Percentiles rank a stretch among this genome's conserved stretches.
Conservation (phyloP, 345 rosid species). For the Gynandropsis gynandra region DNA sequence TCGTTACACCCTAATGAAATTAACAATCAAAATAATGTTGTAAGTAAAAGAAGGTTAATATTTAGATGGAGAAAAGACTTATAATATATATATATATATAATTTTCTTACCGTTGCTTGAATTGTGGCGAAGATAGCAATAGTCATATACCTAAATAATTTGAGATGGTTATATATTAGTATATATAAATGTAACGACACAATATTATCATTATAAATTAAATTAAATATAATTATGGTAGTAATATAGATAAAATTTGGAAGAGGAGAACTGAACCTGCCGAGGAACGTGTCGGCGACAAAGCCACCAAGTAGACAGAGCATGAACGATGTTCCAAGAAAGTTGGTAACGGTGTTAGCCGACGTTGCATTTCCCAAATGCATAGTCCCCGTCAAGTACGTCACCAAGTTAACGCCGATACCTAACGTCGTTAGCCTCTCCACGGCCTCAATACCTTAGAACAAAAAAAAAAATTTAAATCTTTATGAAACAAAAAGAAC, state of each 20-base stretch:
- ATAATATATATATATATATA: no score
- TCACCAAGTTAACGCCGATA: slow-evolving; percentile 86
- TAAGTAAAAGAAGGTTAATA: not conserved
- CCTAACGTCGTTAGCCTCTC: slow-evolving; percentile 94
- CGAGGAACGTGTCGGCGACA: slow-evolving; percentile 88
- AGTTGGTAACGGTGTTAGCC: slow-evolving; percentile 86
- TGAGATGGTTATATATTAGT: no score
- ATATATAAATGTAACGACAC: no score
- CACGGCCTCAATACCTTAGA: slow-evolving; percentile 62
- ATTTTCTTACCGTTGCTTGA: slow-evolving; percentile 58
- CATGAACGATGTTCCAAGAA: slow-evolving; percentile 94
- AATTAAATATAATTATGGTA: not conserved
- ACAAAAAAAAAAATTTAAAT: not conserved
- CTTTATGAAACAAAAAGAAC: not conserved
- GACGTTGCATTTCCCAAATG: slow-evolving; percentile 80
- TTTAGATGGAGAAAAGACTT: slow-evolving; percentile 11
- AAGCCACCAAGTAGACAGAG: slow-evolving; percentile 91
- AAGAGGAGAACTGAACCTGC: slow-evolving; percentile 41
- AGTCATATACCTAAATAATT: slow-evolving; percentile 53
- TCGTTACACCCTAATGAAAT: slow-evolving; percentile 59
- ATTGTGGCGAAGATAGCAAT: slow-evolving; percentile 79
- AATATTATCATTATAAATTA: no score
- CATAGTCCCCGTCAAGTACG: slow-evolving; percentile 85
- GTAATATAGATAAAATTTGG: no score
- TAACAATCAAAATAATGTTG: slow-evolving; percentile 5